phyloP scores from a whole-genome alignment of 495 filamentous ascomycete species.

The Cercophora newfieldiana region DNA sequence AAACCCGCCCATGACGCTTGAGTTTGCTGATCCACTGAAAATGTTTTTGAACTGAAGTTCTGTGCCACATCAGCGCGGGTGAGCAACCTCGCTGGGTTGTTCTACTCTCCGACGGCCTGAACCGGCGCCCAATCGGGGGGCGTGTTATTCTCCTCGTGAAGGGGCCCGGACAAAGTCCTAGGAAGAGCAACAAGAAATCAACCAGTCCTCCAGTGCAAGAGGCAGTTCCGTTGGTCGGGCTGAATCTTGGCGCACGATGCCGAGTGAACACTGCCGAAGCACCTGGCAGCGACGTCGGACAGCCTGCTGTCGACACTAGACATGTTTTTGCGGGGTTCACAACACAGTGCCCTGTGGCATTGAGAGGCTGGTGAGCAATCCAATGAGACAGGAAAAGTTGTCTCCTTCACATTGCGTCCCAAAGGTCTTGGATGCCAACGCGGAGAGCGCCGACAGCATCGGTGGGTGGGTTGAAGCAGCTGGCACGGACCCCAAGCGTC shows the following conservation, averaged over 20 bases:
- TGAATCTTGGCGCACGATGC: background rate
- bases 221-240: background rate
- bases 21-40: background rate
- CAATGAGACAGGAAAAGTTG: background rate
- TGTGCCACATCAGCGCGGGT: background rate
- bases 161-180: too few species aligned
- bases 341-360: background rate
- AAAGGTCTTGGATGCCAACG: background rate
- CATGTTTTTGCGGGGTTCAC: background rate
- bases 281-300: background rate
- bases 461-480: background rate
- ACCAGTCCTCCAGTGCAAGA: background rate
- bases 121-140: background rate
- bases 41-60: background rate
- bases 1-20: background rate
- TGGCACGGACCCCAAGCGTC: constrained; percentile 7
- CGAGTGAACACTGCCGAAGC: background rate
- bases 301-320: background rate
- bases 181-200: background rate
- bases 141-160: background rate
- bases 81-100: background rate
- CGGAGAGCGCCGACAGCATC: background rate
- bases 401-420: background rate
- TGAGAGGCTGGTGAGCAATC: constrained; percentile 2
- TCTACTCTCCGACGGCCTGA: background rate